Evolutionary conservation across 2,329 filamentous ascomycete genomes (phyloP).

Genomic region (Neoscytalidium dimidiatum): DNA sequence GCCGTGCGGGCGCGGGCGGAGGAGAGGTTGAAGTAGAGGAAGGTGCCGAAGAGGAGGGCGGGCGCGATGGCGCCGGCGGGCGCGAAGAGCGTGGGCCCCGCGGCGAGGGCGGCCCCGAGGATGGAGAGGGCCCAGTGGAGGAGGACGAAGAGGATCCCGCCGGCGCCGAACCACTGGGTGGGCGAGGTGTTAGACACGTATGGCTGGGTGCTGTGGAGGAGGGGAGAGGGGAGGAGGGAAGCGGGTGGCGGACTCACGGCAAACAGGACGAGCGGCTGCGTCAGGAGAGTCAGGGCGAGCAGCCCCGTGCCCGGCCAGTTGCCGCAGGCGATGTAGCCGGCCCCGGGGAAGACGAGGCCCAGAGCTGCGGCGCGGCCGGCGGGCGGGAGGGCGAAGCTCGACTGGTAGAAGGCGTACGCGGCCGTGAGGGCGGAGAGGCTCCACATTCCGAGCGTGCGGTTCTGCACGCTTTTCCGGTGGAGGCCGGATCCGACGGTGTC

Average conservation of each 20-base stretch:
- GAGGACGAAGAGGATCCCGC: conserved; percentile 23
- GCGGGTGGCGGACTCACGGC: no score
- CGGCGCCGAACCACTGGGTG: conserved; percentile 24
- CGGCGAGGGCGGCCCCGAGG: conserved; percentile 19
- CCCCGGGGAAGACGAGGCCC: conserved; percentile 24
- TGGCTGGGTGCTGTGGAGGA: not conserved
- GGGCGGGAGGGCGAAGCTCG: not conserved
- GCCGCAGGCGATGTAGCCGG: conserved; percentile 23
- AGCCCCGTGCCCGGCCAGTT: conserved; percentile 20
- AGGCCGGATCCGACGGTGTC: not conserved
- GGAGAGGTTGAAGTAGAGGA: not conserved
- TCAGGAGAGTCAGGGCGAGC: conserved; percentile 20
- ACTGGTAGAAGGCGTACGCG: not conserved
- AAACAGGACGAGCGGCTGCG: conserved; percentile 23
- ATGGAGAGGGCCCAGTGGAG: conserved; percentile 19
- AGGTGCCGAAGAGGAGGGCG: not conserved
- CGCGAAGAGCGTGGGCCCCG: conserved; percentile 21
- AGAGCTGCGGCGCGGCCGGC: conserved; percentile 20
- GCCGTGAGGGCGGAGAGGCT: not conserved
- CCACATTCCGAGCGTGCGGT: not conserved
- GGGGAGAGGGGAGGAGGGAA: no score
- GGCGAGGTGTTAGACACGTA: no score
- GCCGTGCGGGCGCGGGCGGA: not conserved
- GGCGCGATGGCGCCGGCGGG: not conserved
- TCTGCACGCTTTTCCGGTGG: not conserved